These are phyloP conservation scores for Aureobasidium sp. DNA, from an alignment of 2,329 filamentous ascomycete genomes.

Conservation along the genomic window DNA sequence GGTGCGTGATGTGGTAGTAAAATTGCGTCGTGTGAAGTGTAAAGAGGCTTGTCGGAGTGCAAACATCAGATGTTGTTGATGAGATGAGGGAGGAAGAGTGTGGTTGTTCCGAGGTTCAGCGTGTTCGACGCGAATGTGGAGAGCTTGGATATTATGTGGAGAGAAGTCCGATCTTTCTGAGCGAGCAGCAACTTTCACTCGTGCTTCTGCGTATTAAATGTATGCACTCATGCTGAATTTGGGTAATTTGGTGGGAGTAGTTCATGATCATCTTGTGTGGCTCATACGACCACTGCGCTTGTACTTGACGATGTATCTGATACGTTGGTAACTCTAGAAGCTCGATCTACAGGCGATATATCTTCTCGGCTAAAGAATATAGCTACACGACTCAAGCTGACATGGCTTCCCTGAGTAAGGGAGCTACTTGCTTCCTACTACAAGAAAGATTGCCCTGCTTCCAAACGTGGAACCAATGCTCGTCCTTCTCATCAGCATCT, in stretches of 20 bases:
- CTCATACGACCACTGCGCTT: too few relatives aligned
- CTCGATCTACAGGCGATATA: too few relatives aligned
- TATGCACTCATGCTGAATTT: too few relatives aligned
- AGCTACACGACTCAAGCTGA: background rate
- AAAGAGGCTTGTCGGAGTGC: background rate
- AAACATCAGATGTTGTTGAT: background rate
- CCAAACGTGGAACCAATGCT: constrained; percentile 69
- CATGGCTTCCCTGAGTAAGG: constrained; percentile 59
- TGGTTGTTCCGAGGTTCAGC: constrained; percentile 16
- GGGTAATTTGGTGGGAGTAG: too few relatives aligned
- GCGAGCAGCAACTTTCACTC: background rate
- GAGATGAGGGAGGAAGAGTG: background rate
- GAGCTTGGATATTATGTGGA: background rate
- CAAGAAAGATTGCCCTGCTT: constrained; percentile 66
- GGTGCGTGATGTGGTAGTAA: constrained; percentile 25
- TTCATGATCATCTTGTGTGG: too few relatives aligned
- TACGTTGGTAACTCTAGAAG: too few relatives aligned
- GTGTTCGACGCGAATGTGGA: background rate
- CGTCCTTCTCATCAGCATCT: constrained; percentile 35
- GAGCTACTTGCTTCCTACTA: constrained; percentile 70
- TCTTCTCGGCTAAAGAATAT: background rate
- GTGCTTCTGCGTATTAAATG: too few relatives aligned
- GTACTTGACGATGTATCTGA: too few relatives aligned
- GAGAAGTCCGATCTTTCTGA: background rate
- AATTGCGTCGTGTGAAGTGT: constrained; percentile 13